Base-by-base conservation (phyloP, 2,329 filamentous ascomycete species). In the Arthrobotrys pseudoclavata region DNA sequence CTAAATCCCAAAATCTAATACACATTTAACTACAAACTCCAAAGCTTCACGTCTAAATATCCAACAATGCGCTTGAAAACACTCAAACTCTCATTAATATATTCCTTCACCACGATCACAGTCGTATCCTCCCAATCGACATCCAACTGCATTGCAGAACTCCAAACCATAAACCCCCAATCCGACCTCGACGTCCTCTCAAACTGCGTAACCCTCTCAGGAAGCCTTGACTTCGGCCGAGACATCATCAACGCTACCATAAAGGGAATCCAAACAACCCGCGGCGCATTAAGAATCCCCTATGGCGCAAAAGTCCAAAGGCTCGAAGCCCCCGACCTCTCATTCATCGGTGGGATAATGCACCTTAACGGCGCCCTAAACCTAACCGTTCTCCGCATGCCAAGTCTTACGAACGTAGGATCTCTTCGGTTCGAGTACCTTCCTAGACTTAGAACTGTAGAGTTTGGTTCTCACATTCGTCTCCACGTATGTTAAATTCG, bases 251-350 rank as follows among this genome's bases (percentile, higher is more conserved):
- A 40, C 42, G 52, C 52, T 6, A 60, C 40, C 2, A 37, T 74
- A 40, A 67, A 42, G 1, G 61, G 61, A 10, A 52, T 74, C 20
- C 52, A 60, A 52, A 67, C 50, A 26, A 60, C 67, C 40, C 61
- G 62, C 15, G 69, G 69, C 0, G 29, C 37, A 10, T 20, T 74
- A 6, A 57, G 31, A 4, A n/a, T 53, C 29, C 12, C 13, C 5
- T 24, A 42, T 29, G 29, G 37, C 18, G 24, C 50, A 4, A 47
- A 61, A 9, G 13, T 61, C 4, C 26, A 61, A 42, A 48, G 53
- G 18, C n/a, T 74, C 1, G 13, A n/a, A 45, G 69, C 69, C 9
- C 61, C 61, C 6, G 48, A 67, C 31, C 52, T 74, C n/a, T 61
- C 69, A 12, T 42, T 50, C 20, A 24, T 74, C 42, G 42, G 61